These are phyloP conservation scores for Arthrocladium fulminans DNA, from an alignment of 2,329 filamentous ascomycete species.

Conservation along the genomic window DNA sequence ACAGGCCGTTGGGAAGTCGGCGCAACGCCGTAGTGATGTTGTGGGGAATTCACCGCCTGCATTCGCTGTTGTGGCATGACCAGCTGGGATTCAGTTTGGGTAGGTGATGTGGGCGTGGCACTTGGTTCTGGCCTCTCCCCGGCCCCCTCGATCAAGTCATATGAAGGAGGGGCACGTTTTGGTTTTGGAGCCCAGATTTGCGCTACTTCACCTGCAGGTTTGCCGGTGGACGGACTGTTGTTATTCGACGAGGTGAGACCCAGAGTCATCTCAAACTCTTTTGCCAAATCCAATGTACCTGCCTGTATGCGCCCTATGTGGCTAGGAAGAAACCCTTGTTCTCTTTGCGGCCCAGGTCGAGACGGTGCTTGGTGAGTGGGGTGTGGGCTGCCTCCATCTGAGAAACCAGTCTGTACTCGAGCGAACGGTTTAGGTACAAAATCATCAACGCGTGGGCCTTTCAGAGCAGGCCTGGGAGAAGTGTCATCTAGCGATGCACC, in stretches of 20 bases:
- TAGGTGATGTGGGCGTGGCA: not conserved
- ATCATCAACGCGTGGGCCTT: not conserved
- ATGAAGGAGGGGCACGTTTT: slow-evolving; percentile 3
- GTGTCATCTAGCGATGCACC: not conserved
- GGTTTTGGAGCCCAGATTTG: slow-evolving; percentile 15
- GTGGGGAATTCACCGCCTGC: not conserved
- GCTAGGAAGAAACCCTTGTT: not conserved
- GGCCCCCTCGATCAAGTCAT: slow-evolving; percentile 5
- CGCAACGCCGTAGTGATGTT: not conserved
- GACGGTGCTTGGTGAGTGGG: not conserved
- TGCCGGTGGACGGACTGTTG: slow-evolving; percentile 8
- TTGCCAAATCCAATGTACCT: slow-evolving; percentile 12
- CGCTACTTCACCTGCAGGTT: slow-evolving; percentile 1
- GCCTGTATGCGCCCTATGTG: not conserved
- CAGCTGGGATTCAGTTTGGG: not conserved
- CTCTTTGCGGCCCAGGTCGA: not conserved
- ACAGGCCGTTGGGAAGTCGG: not conserved
- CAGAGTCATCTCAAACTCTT: slow-evolving; percentile 22
- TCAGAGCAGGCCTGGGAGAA: not conserved
- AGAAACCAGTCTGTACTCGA: not conserved
- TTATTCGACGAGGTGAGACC: slow-evolving; percentile 7
- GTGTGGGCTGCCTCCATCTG: not conserved
- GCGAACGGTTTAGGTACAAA: not conserved
- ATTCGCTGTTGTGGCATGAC: not conserved
- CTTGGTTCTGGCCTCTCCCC: not conserved